phyloP scores from a whole-genome alignment of 345 rosid species.

The Lepidium aucheri region DNA sequence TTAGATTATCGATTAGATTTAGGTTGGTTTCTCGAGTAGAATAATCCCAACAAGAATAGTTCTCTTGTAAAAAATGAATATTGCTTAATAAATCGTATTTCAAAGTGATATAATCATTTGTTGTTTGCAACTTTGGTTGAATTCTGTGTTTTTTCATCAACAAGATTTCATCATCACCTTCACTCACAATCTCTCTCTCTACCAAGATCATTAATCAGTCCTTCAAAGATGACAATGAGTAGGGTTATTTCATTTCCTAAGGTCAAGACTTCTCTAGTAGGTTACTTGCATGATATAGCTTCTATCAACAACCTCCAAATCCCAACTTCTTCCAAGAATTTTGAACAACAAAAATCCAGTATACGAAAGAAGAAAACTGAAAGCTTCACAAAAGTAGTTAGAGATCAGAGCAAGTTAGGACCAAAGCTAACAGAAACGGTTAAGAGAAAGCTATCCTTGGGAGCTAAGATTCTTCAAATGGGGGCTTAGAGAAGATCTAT shows the following conservation, averaged over 20 bases:
- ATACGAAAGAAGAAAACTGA: slow-evolving; percentile 29
- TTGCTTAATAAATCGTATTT: too few relatives aligned
- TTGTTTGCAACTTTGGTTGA: too few relatives aligned
- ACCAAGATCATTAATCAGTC: background rate
- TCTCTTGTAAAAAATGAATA: too few relatives aligned
- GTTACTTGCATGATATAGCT: slow-evolving; percentile 22
- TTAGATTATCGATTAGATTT: too few relatives aligned
- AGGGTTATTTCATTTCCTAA: background rate
- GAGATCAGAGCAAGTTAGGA: slow-evolving; percentile 35
- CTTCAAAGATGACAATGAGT: slow-evolving; percentile 20
- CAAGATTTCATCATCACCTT: slow-evolving; percentile 10
- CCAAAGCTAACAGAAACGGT: slow-evolving; percentile 44
- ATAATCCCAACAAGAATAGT: too few relatives aligned
- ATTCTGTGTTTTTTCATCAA: too few relatives aligned
- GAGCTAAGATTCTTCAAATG: slow-evolving; percentile 36
- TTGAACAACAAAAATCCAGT: slow-evolving; percentile 14
- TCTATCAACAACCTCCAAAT: slow-evolving; percentile 24
- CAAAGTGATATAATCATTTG: too few relatives aligned
- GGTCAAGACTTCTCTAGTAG: background rate
- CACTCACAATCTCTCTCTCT: background rate
- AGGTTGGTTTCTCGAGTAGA: too few relatives aligned
- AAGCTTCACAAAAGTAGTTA: slow-evolving; percentile 28
- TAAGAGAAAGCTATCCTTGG: slow-evolving; percentile 32
- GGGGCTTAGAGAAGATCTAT: slow-evolving; percentile 40
- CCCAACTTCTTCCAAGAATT: slow-evolving; percentile 15